A percentile compares a stretch with the other conserved stretches of the same genome.
These are phyloP conservation scores for Ampelomyces quisqualis DNA, from an alignment of 2,329 filamentous ascomycete species.

Conservation along the genomic window DNA sequence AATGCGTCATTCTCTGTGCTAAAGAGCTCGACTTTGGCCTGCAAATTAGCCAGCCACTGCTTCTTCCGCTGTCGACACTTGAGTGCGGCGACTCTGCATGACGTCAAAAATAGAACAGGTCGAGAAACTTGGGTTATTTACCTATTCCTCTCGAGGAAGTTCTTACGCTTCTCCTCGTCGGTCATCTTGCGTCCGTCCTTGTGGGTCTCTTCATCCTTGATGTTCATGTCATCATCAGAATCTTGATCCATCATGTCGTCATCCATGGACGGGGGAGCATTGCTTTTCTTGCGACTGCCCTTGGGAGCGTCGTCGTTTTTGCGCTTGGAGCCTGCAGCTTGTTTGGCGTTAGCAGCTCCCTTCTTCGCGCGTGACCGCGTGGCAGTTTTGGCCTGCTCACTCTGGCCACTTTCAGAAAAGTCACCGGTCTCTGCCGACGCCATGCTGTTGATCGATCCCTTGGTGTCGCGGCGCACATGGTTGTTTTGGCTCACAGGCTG, in stretches of 20 bases:
- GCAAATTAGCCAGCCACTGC: constrained; percentile 94
- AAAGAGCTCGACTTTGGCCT: constrained; percentile 91
- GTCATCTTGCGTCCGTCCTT: constrained; percentile 83
- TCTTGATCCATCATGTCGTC: constrained; percentile 53
- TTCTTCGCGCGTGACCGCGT: constrained; percentile 41
- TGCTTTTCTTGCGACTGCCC: constrained; percentile 68
- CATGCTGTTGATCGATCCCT: constrained; percentile 61
- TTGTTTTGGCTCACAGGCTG: constrained; percentile 53
- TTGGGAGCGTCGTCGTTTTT: constrained; percentile 77
- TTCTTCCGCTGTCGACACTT: constrained; percentile 99
- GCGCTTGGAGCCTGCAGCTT: constrained; percentile 55
- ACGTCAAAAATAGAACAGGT: constrained; percentile 21
- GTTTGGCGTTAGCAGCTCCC: constrained; percentile 39
- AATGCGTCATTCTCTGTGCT: constrained; percentile 88
- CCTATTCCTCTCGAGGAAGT: constrained; percentile 96
- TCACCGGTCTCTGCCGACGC: constrained; percentile 59
- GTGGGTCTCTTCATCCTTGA: constrained; percentile 41
- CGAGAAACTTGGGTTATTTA: constrained; percentile 50
- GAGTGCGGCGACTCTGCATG: constrained; percentile 78
- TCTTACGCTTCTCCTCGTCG: constrained; percentile 97
- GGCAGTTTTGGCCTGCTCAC: constrained; percentile 62
- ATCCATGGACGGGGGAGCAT: constrained; percentile 49
- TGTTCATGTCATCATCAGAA: constrained; percentile 41
- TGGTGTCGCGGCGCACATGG: constrained; percentile 50
- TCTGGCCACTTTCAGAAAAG: constrained; percentile 71